Evolutionary conservation across 768 basidiomycete species (phyloP).

Genomic region (Dentipellis sp.): DNA sequence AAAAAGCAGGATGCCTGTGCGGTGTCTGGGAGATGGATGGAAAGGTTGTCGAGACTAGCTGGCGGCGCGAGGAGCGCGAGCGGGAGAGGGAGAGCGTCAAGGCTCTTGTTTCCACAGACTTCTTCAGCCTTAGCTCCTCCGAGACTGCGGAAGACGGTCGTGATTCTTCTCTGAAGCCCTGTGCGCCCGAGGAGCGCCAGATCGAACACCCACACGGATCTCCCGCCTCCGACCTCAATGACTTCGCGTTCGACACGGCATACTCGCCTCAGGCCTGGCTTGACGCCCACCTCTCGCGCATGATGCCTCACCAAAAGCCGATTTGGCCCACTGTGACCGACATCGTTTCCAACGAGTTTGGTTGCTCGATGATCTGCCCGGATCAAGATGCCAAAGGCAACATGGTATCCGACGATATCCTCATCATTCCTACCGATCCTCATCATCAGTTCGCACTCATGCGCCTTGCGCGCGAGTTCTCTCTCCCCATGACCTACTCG

Average conservation of each 20-base stretch:
- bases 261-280: neutral
- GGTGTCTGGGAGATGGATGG: neutral
- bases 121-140: neutral
- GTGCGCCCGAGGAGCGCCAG: too few relatives aligned
- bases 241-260: neutral
- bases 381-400: neutral
- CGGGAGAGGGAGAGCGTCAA: neutral
- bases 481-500: neutral
- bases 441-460: neutral
- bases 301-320: neutral
- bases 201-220: too few relatives aligned
- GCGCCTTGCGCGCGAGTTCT: neutral
- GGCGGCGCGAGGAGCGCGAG: neutral
- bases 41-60: neutral
- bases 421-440: neutral
- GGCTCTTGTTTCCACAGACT: neutral
- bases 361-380: neutral
- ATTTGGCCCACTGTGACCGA: neutral
- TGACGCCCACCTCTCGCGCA: neutral
- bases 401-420: neutral
- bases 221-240: neutral
- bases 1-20: neutral
- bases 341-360: neutral
- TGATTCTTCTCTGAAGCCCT: too few relatives aligned
- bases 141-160: neutral